These are phyloP conservation scores for Melanomma pulvis-pyrius DNA, from an alignment of 495 filamentous ascomycete species.

Conservation along the genomic window DNA sequence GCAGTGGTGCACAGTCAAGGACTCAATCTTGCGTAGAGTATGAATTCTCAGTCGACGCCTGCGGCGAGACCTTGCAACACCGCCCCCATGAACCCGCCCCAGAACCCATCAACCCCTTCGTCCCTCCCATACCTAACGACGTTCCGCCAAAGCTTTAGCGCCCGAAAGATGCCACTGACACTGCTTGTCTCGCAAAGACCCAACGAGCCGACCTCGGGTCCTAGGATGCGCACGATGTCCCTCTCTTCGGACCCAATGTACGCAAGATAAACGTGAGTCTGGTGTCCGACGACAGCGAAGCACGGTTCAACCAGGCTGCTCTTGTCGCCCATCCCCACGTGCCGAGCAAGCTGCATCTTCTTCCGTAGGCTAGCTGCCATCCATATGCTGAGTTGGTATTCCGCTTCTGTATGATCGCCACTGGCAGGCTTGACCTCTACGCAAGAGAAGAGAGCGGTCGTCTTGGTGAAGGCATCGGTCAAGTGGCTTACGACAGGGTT, in stretches of 20 bases:
- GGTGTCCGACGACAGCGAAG: slow-evolving; percentile 14
- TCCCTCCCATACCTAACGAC: slow-evolving; percentile 23
- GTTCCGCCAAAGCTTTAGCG: slow-evolving; percentile 26
- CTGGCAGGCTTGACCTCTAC: slow-evolving; percentile 18
- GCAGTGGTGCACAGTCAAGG: too few species aligned
- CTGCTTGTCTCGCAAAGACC: slow-evolving; percentile 19
- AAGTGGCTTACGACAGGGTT: slow-evolving; percentile 18
- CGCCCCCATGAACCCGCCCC: slow-evolving; percentile 18
- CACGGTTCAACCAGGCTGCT: slow-evolving; percentile 10
- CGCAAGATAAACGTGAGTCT: slow-evolving; percentile 11
- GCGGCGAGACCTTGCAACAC: slow-evolving; percentile 15
- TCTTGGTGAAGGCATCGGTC: slow-evolving; percentile 22
- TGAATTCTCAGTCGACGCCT: not conserved
- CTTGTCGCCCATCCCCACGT: not conserved
- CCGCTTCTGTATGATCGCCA: slow-evolving; percentile 19
- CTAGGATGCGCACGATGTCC: slow-evolving; percentile 6
- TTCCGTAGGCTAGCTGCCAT: slow-evolving; percentile 24
- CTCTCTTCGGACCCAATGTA: slow-evolving; percentile 8
- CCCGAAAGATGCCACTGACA: slow-evolving; percentile 20
- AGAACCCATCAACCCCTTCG: slow-evolving; percentile 16
- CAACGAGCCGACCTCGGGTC: not conserved
- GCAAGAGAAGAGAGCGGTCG: slow-evolving; percentile 19
- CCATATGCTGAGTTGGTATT: slow-evolving; percentile 24
- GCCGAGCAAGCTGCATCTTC: slow-evolving; percentile 16
- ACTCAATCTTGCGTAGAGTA: too few species aligned